Conservation (phyloP, 495 filamentous ascomycete species). For the Talaromyces borbonicus region DNA sequence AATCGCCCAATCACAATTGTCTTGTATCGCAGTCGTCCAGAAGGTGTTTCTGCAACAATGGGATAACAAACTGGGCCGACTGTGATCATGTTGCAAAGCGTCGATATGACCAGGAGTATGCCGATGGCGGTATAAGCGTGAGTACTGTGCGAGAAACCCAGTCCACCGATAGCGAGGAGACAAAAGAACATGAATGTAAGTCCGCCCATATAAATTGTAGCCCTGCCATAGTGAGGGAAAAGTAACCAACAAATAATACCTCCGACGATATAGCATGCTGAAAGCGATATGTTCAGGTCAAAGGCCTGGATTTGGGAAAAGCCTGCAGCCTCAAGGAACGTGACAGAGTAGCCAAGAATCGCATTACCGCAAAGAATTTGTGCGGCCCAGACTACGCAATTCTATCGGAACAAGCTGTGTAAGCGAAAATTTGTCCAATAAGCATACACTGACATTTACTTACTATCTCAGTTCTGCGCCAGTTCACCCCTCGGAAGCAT, state of each 20-base stretch:
- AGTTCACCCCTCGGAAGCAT: constrained; percentile 61
- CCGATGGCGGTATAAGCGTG: constrained; percentile 16
- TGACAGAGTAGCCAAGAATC: constrained; percentile 56
- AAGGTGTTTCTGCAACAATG: constrained; percentile 53
- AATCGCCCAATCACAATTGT: constrained; percentile 51
- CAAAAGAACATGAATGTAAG: constrained; percentile 43
- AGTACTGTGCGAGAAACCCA: constrained; percentile 40
- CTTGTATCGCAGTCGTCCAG: constrained; percentile 52
- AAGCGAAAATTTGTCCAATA: background rate
- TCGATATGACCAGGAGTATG: constrained; percentile 17
- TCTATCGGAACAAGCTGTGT: background rate
- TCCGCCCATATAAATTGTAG: constrained; percentile 52
- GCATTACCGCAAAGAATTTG: constrained; percentile 56
- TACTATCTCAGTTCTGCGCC: constrained; percentile 62
- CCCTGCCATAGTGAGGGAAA: constrained; percentile 48
- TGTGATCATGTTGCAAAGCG: constrained; percentile 48
- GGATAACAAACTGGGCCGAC: constrained; percentile 59
- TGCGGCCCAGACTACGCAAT: constrained; percentile 54
- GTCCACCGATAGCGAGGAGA: constrained; percentile 53
- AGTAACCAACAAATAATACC: constrained; percentile 54
- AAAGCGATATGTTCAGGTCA: constrained; percentile 49
- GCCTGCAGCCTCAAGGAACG: constrained; percentile 56
- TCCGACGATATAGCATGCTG: constrained; percentile 54
- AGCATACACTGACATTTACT: constrained; percentile 48
- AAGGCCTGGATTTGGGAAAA: constrained; percentile 43